Conservation (phyloP, 2,329 filamentous ascomycete species). For the Rhinocladiella similis region DNA sequence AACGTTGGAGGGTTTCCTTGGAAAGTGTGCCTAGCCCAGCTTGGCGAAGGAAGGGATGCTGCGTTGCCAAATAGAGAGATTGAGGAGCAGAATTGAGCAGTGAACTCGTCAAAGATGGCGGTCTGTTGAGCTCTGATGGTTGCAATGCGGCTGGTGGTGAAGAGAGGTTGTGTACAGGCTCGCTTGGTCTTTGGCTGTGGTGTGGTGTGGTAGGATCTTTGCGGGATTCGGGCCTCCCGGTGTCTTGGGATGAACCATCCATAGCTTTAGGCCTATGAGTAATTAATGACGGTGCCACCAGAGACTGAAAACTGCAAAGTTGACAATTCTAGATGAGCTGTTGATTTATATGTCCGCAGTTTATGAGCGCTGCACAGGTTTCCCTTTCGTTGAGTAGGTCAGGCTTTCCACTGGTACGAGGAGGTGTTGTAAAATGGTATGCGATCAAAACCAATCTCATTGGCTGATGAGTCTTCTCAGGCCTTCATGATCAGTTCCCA, state of each 20-base stretch:
- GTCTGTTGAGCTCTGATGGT: neutral
- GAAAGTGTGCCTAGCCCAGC: constrained; percentile 64
- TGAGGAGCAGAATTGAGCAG: constrained; percentile 19
- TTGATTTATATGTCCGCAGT: no score
- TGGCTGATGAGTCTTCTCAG: no score
- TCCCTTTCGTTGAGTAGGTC: neutral
- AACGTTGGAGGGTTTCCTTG: constrained; percentile 58
- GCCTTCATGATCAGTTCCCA: no score
- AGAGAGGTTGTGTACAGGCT: neutral
- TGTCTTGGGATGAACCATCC: no score
- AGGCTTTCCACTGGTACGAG: neutral
- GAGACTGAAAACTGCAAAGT: no score
- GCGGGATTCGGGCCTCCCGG: no score
- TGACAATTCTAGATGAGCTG: no score
- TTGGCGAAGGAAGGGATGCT: constrained; percentile 64
- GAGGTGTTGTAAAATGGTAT: no score
- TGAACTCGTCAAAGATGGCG: constrained; percentile 22
- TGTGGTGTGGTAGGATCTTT: neutral
- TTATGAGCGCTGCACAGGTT: no score
- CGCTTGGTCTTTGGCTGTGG: neutral
- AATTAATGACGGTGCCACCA: no score
- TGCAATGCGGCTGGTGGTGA: neutral
- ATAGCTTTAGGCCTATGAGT: no score
- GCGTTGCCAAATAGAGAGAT: constrained; percentile 49
- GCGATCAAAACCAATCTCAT: no score